phyloP scores from a whole-genome alignment of 352 stramenopile genomes.

The Saprolegnia diclina region DNA sequence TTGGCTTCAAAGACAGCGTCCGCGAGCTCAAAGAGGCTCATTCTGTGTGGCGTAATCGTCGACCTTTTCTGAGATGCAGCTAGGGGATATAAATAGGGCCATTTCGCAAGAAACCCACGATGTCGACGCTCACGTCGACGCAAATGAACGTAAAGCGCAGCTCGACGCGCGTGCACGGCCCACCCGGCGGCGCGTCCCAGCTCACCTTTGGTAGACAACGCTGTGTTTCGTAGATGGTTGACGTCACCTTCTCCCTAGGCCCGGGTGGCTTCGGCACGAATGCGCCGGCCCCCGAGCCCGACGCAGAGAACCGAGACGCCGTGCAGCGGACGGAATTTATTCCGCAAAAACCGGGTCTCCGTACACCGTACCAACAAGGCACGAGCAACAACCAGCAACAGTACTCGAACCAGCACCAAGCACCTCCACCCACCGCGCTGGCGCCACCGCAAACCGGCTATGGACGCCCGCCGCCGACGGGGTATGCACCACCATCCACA shows the following conservation, averaged over 20 bases:
- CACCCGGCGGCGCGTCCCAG: constrained; percentile 54
- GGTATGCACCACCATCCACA: constrained; percentile 22
- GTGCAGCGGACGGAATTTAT: constrained; percentile 13
- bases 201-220: constrained; percentile 52
- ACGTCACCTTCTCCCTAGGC: constrained; percentile 20
- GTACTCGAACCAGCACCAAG: constrained; percentile 16
- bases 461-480: constrained; percentile 5
- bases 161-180: constrained; percentile 66
- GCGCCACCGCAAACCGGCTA: constrained; percentile 10
- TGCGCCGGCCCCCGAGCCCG: constrained; percentile 29
- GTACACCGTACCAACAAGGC: constrained; percentile 22
- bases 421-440: constrained; percentile 26
- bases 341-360: constrained; percentile 30
- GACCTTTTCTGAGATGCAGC: not conserved
- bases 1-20: constrained; percentile 21
- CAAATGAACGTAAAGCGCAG: constrained; percentile 71
- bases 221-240: not conserved
- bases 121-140: constrained; percentile 75
- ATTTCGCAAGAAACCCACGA: constrained; percentile 22
- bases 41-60: not conserved
- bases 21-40: constrained; percentile 25
- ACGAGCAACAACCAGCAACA: constrained; percentile 12
- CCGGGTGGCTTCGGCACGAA: constrained; percentile 48
- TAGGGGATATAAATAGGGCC: constrained; percentile 5
- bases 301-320: constrained; percentile 23